phyloP scores from a whole-genome alignment of 768 basidiomycete species.

The Suillus alpinus region DNA sequence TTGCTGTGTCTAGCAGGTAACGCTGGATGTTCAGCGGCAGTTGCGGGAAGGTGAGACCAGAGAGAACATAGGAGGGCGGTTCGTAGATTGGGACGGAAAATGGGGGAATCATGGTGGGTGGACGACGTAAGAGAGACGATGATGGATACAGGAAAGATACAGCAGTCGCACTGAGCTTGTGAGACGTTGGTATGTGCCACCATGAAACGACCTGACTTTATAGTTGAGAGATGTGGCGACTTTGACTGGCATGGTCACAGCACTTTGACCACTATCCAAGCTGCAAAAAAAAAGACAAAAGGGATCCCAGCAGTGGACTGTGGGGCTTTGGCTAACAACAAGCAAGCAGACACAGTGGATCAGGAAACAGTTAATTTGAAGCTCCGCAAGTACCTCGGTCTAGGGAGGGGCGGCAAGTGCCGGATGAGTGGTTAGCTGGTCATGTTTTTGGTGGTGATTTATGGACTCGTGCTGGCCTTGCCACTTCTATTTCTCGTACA shows the following conservation, averaged over 20 bases:
- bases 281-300: not conserved
- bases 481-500: conserved; percentile 28
- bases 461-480: conserved; percentile 29
- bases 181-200: not conserved
- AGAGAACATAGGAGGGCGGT: conserved; percentile 4
- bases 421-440: conserved; percentile 6
- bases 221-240: not conserved
- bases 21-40: conserved; percentile 3
- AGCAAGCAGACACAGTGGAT: not conserved
- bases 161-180: not conserved
- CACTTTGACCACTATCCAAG: not conserved
- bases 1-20: not conserved
- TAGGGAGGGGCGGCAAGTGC: conserved; percentile 5
- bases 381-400: not conserved
- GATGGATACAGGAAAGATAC: not conserved
- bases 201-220: not conserved
- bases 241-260: not conserved
- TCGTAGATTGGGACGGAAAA: conserved; percentile 8
- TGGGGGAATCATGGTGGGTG: conserved; percentile 1
- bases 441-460: conserved; percentile 25
- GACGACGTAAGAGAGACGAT: conserved; percentile 1
- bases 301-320: not conserved
- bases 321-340: not conserved
- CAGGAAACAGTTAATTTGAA: not conserved
- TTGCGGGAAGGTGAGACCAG: conserved; percentile 4